Conservation (phyloP, 2,329 filamentous ascomycete species). For the Aspergillus tamarii region DNA sequence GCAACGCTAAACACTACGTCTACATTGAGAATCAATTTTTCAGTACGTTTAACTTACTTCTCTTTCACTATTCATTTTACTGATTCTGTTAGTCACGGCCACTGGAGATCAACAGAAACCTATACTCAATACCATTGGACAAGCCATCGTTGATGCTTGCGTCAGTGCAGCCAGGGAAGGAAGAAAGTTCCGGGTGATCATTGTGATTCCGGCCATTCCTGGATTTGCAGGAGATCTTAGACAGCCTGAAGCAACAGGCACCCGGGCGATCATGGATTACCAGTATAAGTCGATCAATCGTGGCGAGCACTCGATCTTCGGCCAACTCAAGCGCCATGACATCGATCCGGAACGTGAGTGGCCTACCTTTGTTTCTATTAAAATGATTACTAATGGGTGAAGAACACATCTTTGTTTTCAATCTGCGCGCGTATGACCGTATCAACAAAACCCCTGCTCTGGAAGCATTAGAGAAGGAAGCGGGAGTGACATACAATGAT, state of each 20-base stretch:
- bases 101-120: conserved; percentile 86
- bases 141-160: conserved; percentile 87
- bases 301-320: conserved; percentile 88
- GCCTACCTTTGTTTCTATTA: conserved; percentile 12
- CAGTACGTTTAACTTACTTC: conserved; percentile 52
- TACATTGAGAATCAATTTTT: conserved; percentile 99
- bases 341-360: conserved; percentile 67
- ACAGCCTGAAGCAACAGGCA: conserved; percentile 80
- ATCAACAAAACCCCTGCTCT: conserved; percentile 80
- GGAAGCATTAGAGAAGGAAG: conserved; percentile 74
- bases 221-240: conserved; percentile 92
- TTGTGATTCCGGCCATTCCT: conserved; percentile 87
- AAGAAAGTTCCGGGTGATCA: conserved; percentile 87
- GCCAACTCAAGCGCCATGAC: conserved; percentile 71
- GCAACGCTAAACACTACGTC: conserved; percentile 85
- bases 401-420: conserved; percentile 91
- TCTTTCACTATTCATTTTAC: conserved; percentile 11
- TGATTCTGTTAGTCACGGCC: conserved; percentile 65
- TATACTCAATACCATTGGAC: conserved; percentile 84
- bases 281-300: conserved; percentile 96
- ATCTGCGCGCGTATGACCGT: conserved; percentile 88
- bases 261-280: conserved; percentile 95
- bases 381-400: conserved; percentile 40
- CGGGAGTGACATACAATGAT: conserved; percentile 82
- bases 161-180: conserved; percentile 78